phyloP scores from a whole-genome alignment of 176 grass and related monocot species.

The Puccinellia tenuiflora region DNA sequence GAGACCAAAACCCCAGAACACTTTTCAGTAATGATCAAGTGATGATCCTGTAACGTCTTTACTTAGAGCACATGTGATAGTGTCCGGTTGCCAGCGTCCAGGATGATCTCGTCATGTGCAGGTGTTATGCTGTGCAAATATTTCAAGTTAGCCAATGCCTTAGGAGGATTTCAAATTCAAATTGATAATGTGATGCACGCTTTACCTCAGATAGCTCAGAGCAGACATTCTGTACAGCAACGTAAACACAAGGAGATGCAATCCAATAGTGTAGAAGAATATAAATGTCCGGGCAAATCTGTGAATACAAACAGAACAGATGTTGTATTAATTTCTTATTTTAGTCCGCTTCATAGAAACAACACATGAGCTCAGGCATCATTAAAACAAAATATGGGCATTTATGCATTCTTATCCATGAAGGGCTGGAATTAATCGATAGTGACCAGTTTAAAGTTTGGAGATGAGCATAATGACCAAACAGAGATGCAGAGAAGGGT shows the following conservation, averaged over 20 bases:
- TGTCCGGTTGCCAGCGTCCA: conserved; percentile 81
- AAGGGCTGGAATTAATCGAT: not conserved
- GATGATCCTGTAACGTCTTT: conserved; percentile 3
- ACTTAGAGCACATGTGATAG: conserved; percentile 40
- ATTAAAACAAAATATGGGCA: not conserved
- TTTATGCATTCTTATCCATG: not conserved
- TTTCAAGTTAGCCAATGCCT: conserved; percentile 20
- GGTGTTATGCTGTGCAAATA: conserved; percentile 47
- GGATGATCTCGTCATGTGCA: conserved; percentile 56
- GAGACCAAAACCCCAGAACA: conserved; percentile 11
- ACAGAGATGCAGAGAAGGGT: not conserved
- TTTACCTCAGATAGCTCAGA: conserved; percentile 91
- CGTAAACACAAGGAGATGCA: conserved; percentile 99
- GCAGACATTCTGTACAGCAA: conserved; percentile 98
- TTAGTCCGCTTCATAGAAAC: not conserved
- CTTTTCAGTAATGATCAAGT: conserved; percentile 15
- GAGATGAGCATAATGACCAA: not conserved
- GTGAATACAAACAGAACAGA: conserved; percentile 15
- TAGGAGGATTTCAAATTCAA: conserved; percentile 11
- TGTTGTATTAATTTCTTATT: conserved; percentile 5
- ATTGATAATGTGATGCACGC: not conserved
- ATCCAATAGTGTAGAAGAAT: conserved; percentile 97
- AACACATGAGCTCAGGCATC: not conserved
- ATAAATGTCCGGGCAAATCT: conserved; percentile 97
- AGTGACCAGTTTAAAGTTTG: not conserved